Evolutionary conservation across 78 protist species (phyloP), one percentile per base, ranked within the genome.

Genomic region (Planoprotostelium fungivorum): DNA sequence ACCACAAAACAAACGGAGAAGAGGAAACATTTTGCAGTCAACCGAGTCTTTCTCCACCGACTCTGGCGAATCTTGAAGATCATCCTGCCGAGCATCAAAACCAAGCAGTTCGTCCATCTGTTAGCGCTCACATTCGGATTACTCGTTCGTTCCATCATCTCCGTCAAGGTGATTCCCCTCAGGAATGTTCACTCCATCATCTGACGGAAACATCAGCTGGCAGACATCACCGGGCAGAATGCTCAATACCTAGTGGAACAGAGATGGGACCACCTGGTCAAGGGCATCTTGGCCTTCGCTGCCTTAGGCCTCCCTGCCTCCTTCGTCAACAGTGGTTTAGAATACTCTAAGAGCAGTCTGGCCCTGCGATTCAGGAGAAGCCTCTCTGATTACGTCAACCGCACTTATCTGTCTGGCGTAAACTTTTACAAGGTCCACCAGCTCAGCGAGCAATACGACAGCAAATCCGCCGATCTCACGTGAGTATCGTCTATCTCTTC

Each of bases 391-490:
- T 38, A 88, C 63, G 94, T 94, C 34, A 91, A 94, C 86, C 31
- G 83, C 34, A 89, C 90, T 84, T 94, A 94, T 83, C 63, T 91
- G 34, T 90, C 88, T 86, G 96, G 96, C 90, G 96, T 90, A 23
- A 94, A 91, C 87, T 94, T 94, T 84, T 94, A 89, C 63, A 94
- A 94, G 90, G 96, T 94, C 37, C 88, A 94, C 0, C 90, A 92
- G 38, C 38, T 94, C 29, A 90, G 93, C 63, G 90, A 1, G 38
- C 29, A 89, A 84, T 1, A 34, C 29, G 87, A 90, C 84, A 89
- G 85, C 73, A 51, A 51, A 16, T 16, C 5, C 5, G 73, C 73
- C 73, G 73, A 51, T 51, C 73, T 25, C 16, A 51, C 73, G 73
- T 51, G 73, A 51, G 73, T 51, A 16, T 25, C 16, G 16, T 51